Conservation (phyloP, 2,329 filamentous ascomycete species). For the Clonostachys rosea region DNA sequence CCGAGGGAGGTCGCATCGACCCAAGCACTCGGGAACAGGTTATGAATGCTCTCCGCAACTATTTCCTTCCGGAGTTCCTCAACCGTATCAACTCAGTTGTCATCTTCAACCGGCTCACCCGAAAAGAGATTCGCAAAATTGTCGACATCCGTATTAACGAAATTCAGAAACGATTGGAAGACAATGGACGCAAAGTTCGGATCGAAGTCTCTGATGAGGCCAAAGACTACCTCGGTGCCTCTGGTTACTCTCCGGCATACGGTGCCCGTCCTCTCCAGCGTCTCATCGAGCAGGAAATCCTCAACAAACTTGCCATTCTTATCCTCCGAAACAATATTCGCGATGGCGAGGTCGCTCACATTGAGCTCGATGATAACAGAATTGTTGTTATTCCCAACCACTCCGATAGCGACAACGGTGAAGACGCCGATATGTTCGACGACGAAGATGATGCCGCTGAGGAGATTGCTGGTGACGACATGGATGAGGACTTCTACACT, state of each 20-base stretch:
- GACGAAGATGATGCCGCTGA: constrained; percentile 68
- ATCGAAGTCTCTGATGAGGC: constrained; percentile 82
- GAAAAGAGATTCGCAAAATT: constrained; percentile 86
- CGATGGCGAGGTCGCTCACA: constrained; percentile 79
- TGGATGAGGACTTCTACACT: constrained; percentile 54
- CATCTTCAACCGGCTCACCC: constrained; percentile 96
- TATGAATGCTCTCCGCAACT: constrained; percentile 85
- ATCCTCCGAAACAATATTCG: constrained; percentile 80
- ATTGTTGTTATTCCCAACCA: constrained; percentile 84
- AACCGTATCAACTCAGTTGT: constrained; percentile 96
- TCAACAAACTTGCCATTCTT: constrained; percentile 88
- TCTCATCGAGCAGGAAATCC: constrained; percentile 94
- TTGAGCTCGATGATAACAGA: constrained; percentile 75
- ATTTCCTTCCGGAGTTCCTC: constrained; percentile 97
- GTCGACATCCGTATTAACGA: constrained; percentile 85
- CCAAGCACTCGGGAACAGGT: constrained; percentile 81
- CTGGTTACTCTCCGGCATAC: constrained; percentile 93
- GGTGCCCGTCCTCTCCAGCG: constrained; percentile 84
- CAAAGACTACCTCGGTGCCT: constrained; percentile 86
- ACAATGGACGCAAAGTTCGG: constrained; percentile 80
- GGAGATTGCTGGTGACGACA: constrained; percentile 57
- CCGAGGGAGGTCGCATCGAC: constrained; percentile 77
- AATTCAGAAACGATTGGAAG: constrained; percentile 84
- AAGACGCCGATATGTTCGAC: constrained; percentile 58
- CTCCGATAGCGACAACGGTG: constrained; percentile 64